A percentile compares a stretch with the other conserved stretches of the same genome.
These are phyloP conservation scores for Metarhizium anisopliae DNA, from an alignment of 2,329 filamentous ascomycete species.

Conservation along the genomic window DNA sequence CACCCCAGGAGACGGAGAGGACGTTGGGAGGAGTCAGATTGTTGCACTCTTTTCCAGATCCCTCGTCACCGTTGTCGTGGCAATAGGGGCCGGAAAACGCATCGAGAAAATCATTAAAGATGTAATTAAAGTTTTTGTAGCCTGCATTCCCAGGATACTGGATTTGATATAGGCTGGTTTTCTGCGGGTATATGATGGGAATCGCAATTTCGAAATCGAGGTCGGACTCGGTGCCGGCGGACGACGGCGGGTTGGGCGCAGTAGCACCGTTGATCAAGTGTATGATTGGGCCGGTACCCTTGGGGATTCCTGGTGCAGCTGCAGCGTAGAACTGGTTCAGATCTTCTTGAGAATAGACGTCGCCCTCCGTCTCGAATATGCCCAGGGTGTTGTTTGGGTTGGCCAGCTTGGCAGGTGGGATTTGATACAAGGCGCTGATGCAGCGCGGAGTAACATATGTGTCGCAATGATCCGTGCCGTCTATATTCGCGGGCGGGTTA, in stretches of 20 bases:
- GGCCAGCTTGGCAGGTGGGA: conserved; percentile 27
- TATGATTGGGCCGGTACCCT: conserved; percentile 33
- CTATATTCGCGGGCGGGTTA: background rate
- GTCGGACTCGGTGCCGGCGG: conserved; percentile 35
- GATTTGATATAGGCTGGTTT: no score
- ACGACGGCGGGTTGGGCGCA: conserved; percentile 26
- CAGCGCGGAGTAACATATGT: conserved; percentile 48
- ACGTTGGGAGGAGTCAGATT: conserved; percentile 22
- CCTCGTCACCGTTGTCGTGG: conserved; percentile 37
- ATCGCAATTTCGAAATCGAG: conserved; percentile 47
- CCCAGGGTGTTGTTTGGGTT: conserved; percentile 34
- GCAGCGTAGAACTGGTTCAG: conserved; percentile 38
- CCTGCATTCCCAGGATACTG: no score
- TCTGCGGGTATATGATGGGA: conserved; percentile 41
- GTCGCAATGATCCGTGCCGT: conserved; percentile 30
- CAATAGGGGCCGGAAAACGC: conserved; percentile 46
- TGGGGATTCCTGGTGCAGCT: conserved; percentile 29
- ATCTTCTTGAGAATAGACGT: conserved; percentile 42
- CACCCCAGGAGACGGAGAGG: conserved; percentile 31
- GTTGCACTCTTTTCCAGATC: conserved; percentile 18
- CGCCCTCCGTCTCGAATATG: conserved; percentile 41
- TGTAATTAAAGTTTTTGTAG: conserved; percentile 8
- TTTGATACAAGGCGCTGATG: conserved; percentile 38
- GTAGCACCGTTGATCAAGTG: conserved; percentile 37
- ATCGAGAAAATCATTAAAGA: conserved; percentile 34